Conservation (phyloP, 208 protist species). For the Kentomonas sorsogonicus region DNA sequence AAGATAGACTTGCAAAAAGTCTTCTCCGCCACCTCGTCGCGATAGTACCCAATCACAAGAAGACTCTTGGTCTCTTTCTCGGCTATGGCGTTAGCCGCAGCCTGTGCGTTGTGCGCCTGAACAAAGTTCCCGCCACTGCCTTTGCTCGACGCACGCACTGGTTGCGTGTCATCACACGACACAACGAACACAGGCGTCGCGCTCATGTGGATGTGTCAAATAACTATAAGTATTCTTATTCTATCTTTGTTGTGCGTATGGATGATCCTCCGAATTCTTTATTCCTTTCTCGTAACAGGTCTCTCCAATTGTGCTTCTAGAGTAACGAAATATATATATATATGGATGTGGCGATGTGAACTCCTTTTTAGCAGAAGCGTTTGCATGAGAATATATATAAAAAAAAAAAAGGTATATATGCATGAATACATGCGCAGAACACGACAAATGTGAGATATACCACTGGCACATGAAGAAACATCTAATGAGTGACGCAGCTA, state of each 20-base stretch:
- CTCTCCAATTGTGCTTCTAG: background rate
- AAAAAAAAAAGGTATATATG: background rate
- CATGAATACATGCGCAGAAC: background rate
- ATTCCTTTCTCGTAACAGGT: conserved; percentile 1
- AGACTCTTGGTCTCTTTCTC: conserved; percentile 27
- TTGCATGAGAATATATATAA: too few species aligned
- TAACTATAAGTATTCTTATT: conserved; percentile 1
- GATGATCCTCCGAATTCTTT: conserved; percentile 3
- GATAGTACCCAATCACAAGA: conserved; percentile 31
- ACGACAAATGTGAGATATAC: too few species aligned
- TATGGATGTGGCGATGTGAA: too few species aligned
- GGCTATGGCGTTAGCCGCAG: too few species aligned
- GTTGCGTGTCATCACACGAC: conserved; percentile 16
- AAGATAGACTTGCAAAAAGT: conserved; percentile 36
- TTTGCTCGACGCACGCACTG: conserved; percentile 20
- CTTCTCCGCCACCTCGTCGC: conserved; percentile 20
- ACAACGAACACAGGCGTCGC: conserved; percentile 33
- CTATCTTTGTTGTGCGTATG: background rate
- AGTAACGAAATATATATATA: background rate
- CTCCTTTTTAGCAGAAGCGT: conserved; percentile 6
- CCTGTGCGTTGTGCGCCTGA: too few species aligned
- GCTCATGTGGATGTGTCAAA: background rate
- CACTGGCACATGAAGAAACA: too few species aligned
- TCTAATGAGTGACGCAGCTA: too few species aligned
- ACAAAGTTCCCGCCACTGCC: conserved; percentile 18